Evolutionary conservation across 306 rosid genomes (phyloP), one percentile per base, ranked within the genome.

Genomic region (Malus asiatica): DNA sequence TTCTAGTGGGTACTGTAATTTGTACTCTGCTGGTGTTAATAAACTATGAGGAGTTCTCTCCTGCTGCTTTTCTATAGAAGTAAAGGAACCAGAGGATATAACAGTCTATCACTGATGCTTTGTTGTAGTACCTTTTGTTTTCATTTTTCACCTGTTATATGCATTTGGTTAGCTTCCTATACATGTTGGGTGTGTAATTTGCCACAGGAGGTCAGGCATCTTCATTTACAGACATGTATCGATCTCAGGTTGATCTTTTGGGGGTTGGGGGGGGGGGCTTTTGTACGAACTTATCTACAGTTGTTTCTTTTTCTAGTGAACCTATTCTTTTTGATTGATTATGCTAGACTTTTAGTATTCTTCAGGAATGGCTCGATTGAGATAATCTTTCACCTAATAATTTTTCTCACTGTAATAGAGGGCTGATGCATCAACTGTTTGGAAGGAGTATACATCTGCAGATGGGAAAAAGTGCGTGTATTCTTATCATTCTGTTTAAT

Each of bases 351-450:
- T 77, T 77, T 58, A 69, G 64, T 79, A 57, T 59, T 76, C 63
- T 81, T 80, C 45, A 48, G 44, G 55, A 70, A 72, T 82, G 71
- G 74, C 73, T 81, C 72, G n/a, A 46, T 45, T 69, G 32, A 52
- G 20, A 66, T 32, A 77, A 80, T 38, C 81, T 42, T 77, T 76
- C 32, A n/a, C 53, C 46, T 46, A 66, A 80, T 85, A 85, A 76
- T 75, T 88, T 69, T 86, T 75, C 82, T 88, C 80, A 81, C 85
- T 87, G 78, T 84, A 80, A 82, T 96, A 96, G 99, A 89, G 93
- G 81, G 99, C 99, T 7, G 99, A 96, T 80, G 99, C 99, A 71
- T 96, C 99, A 66, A 96, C 99, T 77, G 98, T 96, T 78, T 96
- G 99, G 99, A 96, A 92, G 85, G 98, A 96, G 76, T 96, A 90